phyloP scores from a whole-genome alignment of 768 basidiomycete species.

The Dioszegia aurantiaca region DNA sequence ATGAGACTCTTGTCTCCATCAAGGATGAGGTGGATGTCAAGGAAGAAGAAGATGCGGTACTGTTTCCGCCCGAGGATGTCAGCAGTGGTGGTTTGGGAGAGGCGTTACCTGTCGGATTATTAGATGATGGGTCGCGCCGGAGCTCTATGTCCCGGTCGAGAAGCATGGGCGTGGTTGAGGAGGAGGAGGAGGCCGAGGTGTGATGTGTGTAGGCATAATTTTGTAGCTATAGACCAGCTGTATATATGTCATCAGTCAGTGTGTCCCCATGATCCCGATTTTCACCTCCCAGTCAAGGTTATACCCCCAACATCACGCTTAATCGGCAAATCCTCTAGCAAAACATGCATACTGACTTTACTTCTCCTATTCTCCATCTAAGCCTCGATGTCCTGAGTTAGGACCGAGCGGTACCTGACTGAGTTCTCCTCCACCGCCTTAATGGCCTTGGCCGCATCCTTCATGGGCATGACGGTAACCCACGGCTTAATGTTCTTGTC shows the following conservation, averaged over 20 bases:
- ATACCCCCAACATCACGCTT: too few relatives aligned
- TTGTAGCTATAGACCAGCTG: conserved; percentile 10
- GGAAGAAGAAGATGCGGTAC: conserved; percentile 8
- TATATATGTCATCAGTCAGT: too few relatives aligned
- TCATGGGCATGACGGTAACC: conserved; percentile 59
- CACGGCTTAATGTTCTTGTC: conserved; percentile 61
- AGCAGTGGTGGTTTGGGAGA: neutral
- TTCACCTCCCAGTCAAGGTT: too few relatives aligned
- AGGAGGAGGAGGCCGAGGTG: conserved; percentile 22
- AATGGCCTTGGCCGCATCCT: conserved; percentile 59
- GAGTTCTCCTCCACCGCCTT: conserved; percentile 57
- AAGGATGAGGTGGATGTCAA: neutral
- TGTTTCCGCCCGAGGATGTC: neutral
- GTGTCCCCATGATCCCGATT: too few relatives aligned
- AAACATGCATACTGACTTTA: neutral
- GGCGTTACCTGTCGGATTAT: neutral
- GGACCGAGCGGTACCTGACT: conserved; percentile 61
- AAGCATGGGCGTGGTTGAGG: conserved; percentile 16
- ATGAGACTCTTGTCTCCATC: neutral
- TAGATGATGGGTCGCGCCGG: neutral
- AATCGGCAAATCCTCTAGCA: too few relatives aligned
- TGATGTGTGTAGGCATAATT: neutral
- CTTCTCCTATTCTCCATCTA: conserved; percentile 10
- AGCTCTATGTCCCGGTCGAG: neutral
- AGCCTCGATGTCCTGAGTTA: conserved; percentile 49